Evolutionary conservation across 1,284 basidiomycete species (phyloP).

Genomic region (Fomitiporia mediterranea): DNA sequence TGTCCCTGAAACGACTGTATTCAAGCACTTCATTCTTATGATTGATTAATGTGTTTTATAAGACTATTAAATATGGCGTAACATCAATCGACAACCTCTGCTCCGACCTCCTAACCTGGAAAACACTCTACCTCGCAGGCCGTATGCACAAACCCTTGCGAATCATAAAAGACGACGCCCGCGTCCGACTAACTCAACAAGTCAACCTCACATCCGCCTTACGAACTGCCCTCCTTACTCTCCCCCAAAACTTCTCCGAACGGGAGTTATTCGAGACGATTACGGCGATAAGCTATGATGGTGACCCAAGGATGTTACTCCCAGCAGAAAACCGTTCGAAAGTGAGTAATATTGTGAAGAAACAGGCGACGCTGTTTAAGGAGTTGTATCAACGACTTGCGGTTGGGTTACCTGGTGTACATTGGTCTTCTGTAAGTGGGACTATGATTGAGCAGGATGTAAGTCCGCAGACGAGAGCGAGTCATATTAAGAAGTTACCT

Average conservation of each 20-base stretch:
- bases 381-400: conserved; percentile 82
- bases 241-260: conserved; percentile 67
- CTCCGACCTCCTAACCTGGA: conserved; percentile 89
- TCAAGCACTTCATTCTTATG: conserved; percentile 9
- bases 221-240: conserved; percentile 67
- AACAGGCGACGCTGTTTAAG: conserved; percentile 80
- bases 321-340: conserved; percentile 95
- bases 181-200: conserved; percentile 87
- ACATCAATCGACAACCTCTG: conserved; percentile 89
- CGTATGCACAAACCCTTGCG: conserved; percentile 96
- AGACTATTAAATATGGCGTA: conserved; percentile 98
- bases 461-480: conserved; percentile 57
- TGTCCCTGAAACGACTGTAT: background rate
- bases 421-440: conserved; percentile 51
- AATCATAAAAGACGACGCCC: conserved; percentile 83
- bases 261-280: conserved; percentile 82
- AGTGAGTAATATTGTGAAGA: conserved; percentile 87
- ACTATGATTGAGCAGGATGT: conserved; percentile 66
- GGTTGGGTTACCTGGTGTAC: conserved; percentile 70
- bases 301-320: conserved; percentile 91
- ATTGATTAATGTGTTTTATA: conserved; percentile 20
- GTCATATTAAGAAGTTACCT: conserved; percentile 75
- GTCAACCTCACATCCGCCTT: conserved; percentile 91
- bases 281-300: conserved; percentile 82
- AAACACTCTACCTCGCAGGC: conserved; percentile 89